Evolutionary conservation across 2,329 filamentous ascomycete species (phyloP).

Genomic region (Aspergillus sojae): DNA sequence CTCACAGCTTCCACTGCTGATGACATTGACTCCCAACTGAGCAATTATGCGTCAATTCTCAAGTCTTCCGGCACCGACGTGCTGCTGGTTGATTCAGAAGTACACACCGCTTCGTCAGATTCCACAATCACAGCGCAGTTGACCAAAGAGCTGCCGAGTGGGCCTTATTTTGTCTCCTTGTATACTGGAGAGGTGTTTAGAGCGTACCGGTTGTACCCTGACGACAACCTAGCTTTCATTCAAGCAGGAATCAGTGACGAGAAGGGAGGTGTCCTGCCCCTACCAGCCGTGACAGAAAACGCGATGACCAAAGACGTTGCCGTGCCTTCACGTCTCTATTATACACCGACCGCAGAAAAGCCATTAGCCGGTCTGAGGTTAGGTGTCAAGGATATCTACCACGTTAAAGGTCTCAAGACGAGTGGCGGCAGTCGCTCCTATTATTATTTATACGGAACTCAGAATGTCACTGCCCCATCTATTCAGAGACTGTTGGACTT

Average conservation of each 20-base stretch:
- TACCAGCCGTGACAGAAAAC: slow-evolving; percentile 18
- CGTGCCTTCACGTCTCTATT: slow-evolving; percentile 65
- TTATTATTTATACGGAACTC: slow-evolving; percentile 54
- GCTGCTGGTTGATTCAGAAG: slow-evolving; percentile 2
- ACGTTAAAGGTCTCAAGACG: slow-evolving; percentile 60
- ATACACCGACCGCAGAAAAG: slow-evolving; percentile 54
- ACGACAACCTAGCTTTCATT: slow-evolving; percentile 53
- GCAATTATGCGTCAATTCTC: background rate
- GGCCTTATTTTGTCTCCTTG: slow-evolving; percentile 54
- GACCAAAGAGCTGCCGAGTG: slow-evolving; percentile 39
- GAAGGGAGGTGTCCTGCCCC: slow-evolving; percentile 17
- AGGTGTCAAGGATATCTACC: slow-evolving; percentile 65
- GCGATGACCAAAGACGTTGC: slow-evolving; percentile 45
- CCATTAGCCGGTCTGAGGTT: slow-evolving; percentile 61
- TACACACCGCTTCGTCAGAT: background rate
- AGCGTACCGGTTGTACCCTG: slow-evolving; percentile 54
- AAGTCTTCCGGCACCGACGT: slow-evolving; percentile 5
- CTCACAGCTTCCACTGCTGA: slow-evolving; percentile 6
- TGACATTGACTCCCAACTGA: background rate
- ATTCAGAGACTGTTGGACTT: slow-evolving; percentile 61
- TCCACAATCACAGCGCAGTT: background rate
- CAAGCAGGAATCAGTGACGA: slow-evolving; percentile 45
- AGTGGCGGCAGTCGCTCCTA: slow-evolving; percentile 62
- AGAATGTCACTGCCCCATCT: slow-evolving; percentile 51
- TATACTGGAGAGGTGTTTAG: slow-evolving; percentile 49